phyloP scores from a whole-genome alignment of 2,329 filamentous ascomycete genomes.

The Penicillium capsulatum region DNA sequence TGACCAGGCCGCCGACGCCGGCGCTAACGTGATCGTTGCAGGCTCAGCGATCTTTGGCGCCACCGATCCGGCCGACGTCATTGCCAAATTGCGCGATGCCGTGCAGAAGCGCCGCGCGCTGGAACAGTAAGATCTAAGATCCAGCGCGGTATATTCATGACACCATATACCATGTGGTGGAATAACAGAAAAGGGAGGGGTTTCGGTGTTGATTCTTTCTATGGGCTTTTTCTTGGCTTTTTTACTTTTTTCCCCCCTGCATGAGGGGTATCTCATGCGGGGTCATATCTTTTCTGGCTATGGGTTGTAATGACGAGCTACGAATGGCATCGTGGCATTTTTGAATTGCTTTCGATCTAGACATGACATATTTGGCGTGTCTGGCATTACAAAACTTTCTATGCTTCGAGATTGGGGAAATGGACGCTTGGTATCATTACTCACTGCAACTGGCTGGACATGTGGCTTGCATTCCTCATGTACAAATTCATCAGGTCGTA shows the following conservation, averaged over 20 bases:
- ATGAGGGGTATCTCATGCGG: not conserved
- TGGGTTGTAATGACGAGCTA: constrained; percentile 21
- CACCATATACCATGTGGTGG: not conserved
- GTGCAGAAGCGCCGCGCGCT: constrained; percentile 60
- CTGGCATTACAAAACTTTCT: too few relatives aligned
- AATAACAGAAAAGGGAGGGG: constrained; percentile 16
- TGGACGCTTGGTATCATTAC: constrained; percentile 9
- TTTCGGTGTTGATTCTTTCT: constrained; percentile 14
- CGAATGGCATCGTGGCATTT: constrained; percentile 15
- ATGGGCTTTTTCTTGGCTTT: constrained; percentile 1
- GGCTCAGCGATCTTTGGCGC: constrained; percentile 95
- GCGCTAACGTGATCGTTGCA: constrained; percentile 96
- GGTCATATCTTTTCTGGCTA: not conserved
- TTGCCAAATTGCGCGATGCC: constrained; percentile 70
- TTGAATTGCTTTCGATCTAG: too few relatives aligned
- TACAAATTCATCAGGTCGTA: constrained; percentile 21
- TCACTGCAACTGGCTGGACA: constrained; percentile 10
- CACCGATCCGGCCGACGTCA: constrained; percentile 80
- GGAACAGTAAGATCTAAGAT: constrained; percentile 2
- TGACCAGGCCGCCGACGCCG: constrained; percentile 88
- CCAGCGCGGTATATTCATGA: not conserved
- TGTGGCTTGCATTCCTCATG: constrained; percentile 8
- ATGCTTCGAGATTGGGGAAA: too few relatives aligned
- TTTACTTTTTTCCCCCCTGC: not conserved
- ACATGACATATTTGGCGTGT: too few relatives aligned